A percentile compares a stretch with the other conserved stretches of the same genome.
Conservation (phyloP, 176 grass and related monocot genomes). For the Avena eriantha region DNA sequence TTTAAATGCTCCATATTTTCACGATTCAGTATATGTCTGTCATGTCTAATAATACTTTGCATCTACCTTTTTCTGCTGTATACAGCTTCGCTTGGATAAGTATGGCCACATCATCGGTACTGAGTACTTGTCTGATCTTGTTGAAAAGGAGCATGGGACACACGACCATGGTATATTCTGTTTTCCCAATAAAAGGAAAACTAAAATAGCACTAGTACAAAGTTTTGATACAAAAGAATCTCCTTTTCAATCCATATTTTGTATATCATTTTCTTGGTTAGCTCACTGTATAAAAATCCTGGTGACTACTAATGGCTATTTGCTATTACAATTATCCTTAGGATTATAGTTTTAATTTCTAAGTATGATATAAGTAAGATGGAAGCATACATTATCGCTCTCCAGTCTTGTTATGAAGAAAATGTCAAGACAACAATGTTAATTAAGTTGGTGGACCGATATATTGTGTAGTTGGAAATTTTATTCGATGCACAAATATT, state of each 20-base stretch:
- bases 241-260: conserved; percentile 16
- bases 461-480: not conserved
- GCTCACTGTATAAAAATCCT: not conserved
- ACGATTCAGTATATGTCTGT: not conserved
- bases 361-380: conserved; percentile 27
- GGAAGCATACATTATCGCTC: not conserved
- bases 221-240: conserved; percentile 6
- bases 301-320: not conserved
- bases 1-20: conserved; percentile 27
- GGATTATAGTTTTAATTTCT: not conserved
- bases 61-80: conserved; percentile 33
- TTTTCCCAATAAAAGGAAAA: not conserved
- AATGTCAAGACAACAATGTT: not conserved
- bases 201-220: conserved; percentile 1
- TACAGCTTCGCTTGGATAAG: conserved; percentile 83
- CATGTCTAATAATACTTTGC: conserved; percentile 42
- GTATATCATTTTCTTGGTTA: conserved; percentile 25
- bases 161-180: conserved; percentile 78
- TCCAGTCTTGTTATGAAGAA: conserved; percentile 7
- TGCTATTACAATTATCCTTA: conserved; percentile 10
- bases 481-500: conserved; percentile 7
- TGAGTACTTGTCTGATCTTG: conserved; percentile 92
- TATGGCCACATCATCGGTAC: conserved; percentile 82
- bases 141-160: conserved; percentile 84
- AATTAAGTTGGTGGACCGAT: conserved; percentile 18